Conservation (phyloP, 805 yeast genomes). For the Cyberlindnera maritima region DNA sequence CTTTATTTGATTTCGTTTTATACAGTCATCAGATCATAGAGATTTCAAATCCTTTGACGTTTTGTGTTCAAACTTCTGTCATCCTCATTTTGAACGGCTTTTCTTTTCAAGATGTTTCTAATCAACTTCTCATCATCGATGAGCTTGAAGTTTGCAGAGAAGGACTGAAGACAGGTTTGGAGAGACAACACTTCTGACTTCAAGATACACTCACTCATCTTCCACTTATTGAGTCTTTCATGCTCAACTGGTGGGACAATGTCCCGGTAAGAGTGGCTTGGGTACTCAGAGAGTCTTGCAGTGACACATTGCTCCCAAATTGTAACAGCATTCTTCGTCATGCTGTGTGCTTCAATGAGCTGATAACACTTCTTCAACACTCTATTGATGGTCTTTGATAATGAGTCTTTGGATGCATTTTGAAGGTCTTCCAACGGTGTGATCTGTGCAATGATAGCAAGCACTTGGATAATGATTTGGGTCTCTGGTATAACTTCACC, state of each 20-base stretch:
- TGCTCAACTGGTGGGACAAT: conserved; percentile 19
- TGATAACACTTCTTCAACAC: conserved; percentile 60
- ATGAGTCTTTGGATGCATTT: conserved; percentile 1
- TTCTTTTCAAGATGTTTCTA: conserved; percentile 57
- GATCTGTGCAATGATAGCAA: conserved; percentile 37
- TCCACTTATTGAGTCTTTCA: conserved; percentile 22
- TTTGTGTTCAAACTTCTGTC: conserved; percentile 22
- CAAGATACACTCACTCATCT: conserved; percentile 55
- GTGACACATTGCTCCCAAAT: conserved; percentile 29
- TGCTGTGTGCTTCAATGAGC: conserved; percentile 43
- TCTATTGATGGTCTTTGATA: conserved; percentile 41
- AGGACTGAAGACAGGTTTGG: conserved; percentile 32
- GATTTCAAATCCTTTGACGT: conserved; percentile 22
- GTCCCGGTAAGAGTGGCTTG: conserved; percentile 34
- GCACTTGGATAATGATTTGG: conserved; percentile 48
- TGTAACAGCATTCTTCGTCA: conserved; percentile 38
- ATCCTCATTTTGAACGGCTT: conserved; percentile 25
- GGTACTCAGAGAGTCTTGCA: conserved; percentile 44
- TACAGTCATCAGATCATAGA: background rate
- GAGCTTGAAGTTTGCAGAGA: conserved; percentile 34
- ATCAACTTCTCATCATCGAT: conserved; percentile 60
- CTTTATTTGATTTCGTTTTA: no score
- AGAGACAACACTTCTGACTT: conserved; percentile 55
- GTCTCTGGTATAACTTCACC: conserved; percentile 63
- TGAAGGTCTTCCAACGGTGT: conserved; percentile 13